Conservation (phyloP, 176 grass and related monocot species). For the Carex myosuroides region DNA sequence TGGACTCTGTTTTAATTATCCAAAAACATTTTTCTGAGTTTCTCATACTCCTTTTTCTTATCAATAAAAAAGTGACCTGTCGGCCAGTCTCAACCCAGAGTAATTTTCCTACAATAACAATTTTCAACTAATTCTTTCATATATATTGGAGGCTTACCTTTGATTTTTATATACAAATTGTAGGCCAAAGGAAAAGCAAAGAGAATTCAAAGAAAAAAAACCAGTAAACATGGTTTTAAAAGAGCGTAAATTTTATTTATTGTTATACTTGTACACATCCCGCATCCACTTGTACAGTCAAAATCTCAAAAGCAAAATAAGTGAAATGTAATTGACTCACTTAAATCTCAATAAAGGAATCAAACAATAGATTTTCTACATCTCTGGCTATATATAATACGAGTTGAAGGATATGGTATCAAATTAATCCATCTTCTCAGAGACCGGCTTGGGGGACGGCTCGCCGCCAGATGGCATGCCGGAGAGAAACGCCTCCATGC, state of each 20-base stretch:
- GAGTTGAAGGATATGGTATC: neutral
- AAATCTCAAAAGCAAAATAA: neutral
- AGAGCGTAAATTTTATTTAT: neutral
- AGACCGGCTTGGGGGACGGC: neutral
- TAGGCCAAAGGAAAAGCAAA: neutral
- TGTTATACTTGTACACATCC: neutral
- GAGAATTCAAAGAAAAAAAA: neutral
- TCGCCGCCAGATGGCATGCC: constrained; percentile 4
- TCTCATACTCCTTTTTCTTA: neutral
- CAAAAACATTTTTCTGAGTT: neutral
- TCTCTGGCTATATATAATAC: neutral
- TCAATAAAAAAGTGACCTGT: neutral
- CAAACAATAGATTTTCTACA: neutral
- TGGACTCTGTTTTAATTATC: neutral
- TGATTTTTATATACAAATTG: neutral
- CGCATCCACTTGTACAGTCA: neutral
- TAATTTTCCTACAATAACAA: neutral
- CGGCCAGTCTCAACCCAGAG: neutral
- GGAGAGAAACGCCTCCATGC: constrained; percentile 5
- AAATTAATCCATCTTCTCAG: constrained; percentile 13
- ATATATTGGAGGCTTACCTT: neutral
- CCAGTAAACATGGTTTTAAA: neutral
- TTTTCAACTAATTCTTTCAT: neutral
- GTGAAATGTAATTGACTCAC: neutral
- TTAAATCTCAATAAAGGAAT: neutral